Conservation (phyloP, 805 yeast species). For the Cyberlindnera suaveolens region DNA sequence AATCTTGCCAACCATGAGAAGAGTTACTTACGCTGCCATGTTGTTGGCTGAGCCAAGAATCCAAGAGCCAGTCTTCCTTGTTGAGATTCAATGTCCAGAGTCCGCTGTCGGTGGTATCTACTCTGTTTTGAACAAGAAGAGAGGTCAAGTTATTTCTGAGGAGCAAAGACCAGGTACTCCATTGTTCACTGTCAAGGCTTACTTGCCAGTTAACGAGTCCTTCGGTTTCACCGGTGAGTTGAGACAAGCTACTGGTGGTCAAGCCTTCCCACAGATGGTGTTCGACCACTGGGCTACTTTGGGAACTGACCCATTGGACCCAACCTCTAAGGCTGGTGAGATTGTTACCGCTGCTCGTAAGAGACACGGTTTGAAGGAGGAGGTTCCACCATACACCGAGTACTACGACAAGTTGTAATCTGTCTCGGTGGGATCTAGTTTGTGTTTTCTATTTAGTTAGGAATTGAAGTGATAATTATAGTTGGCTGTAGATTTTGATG, state of each 20-base stretch:
- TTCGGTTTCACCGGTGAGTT: slow-evolving; percentile 99
- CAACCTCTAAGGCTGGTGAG: slow-evolving; percentile 63
- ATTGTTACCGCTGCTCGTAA: slow-evolving; percentile 70
- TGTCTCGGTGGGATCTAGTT: background rate
- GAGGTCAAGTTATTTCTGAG: slow-evolving; percentile 99
- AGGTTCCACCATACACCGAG: slow-evolving; percentile 98
- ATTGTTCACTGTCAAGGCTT: slow-evolving; percentile 98
- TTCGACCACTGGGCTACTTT: slow-evolving; percentile 97
- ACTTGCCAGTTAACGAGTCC: slow-evolving; percentile 99
- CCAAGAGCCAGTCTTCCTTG: slow-evolving; percentile 99
- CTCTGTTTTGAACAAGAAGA: slow-evolving; percentile 98
- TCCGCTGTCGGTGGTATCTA: slow-evolving; percentile 99
- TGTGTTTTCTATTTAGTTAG: slow-evolving; percentile 1
- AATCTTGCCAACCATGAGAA: slow-evolving; percentile 99
- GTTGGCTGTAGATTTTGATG: background rate
- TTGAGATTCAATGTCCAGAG: slow-evolving; percentile 99
- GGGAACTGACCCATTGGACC: slow-evolving; percentile 89
- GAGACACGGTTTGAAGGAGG: slow-evolving; percentile 96
- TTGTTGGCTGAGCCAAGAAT: slow-evolving; percentile 97
- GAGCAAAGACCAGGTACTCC: slow-evolving; percentile 99
- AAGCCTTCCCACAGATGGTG: slow-evolving; percentile 99
- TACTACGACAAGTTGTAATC: slow-evolving; percentile 85
- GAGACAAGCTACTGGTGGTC: slow-evolving; percentile 99
- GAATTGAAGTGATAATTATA: slow-evolving; percentile 9
- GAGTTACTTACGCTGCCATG: slow-evolving; percentile 98